These are phyloP conservation scores for Acidiella bohemica DNA, from an alignment of 495 filamentous ascomycete species.

Conservation along the genomic window DNA sequence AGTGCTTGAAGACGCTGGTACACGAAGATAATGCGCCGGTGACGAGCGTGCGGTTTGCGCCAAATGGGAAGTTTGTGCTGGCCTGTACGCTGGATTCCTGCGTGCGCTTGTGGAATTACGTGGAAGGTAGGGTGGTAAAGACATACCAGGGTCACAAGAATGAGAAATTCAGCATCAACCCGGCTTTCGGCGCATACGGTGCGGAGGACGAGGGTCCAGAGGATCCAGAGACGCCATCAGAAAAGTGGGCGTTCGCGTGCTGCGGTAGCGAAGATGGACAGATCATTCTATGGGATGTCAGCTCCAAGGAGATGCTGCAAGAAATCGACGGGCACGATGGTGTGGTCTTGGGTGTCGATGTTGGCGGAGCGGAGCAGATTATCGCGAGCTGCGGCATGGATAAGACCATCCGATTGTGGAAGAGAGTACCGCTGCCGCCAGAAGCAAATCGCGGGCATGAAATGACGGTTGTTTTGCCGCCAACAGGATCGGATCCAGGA, in stretches of 20 bases:
- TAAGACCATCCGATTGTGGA: conserved; percentile 21
- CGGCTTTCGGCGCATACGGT: conserved; percentile 61
- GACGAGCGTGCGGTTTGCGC: conserved; percentile 78
- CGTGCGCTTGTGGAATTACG: conserved; percentile 87
- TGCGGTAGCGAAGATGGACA: conserved; percentile 79
- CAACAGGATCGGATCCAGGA: neutral
- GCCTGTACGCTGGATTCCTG: conserved; percentile 85
- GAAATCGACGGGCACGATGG: conserved; percentile 55
- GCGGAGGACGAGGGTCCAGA: conserved; percentile 19
- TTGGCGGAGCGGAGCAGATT: conserved; percentile 32
- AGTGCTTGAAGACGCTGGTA: conserved; percentile 85
- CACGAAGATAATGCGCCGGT: conserved; percentile 93
- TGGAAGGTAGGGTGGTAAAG: conserved; percentile 76
- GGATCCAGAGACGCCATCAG: conserved; percentile 9
- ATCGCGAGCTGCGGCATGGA: conserved; percentile 34
- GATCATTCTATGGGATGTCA: conserved; percentile 80
- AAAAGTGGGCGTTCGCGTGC: conserved; percentile 48
- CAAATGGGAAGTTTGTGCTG: conserved; percentile 83
- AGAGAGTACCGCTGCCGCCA: conserved; percentile 2
- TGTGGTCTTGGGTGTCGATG: conserved; percentile 75
- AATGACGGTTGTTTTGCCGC: neutral
- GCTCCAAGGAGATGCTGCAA: conserved; percentile 70
- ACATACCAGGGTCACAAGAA: conserved; percentile 94
- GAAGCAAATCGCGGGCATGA: conserved; percentile 1
- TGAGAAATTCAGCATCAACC: conserved; percentile 64